These are phyloP conservation scores for Hypoxylon fragiforme DNA, from an alignment of 495 filamentous ascomycete genomes.

Conservation along the genomic window DNA sequence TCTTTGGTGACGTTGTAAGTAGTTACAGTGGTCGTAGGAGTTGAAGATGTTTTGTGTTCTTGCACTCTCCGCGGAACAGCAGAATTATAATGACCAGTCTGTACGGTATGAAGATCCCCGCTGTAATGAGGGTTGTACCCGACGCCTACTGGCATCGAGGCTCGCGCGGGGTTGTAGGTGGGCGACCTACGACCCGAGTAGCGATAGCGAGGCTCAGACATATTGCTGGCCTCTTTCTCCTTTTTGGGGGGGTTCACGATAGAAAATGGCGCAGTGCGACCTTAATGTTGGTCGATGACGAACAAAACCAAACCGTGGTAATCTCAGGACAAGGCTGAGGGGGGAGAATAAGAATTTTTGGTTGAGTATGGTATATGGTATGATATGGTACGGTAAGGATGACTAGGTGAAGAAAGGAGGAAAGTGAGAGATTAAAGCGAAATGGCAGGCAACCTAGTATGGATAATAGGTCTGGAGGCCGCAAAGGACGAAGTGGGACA, in stretches of 20 bases:
- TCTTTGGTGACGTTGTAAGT: constrained; percentile 56
- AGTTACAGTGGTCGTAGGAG: constrained; percentile 43
- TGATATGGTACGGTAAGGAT: too few relatives aligned
- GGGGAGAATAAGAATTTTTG: constrained; percentile 9
- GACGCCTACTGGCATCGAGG: constrained; percentile 48
- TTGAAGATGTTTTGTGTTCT: constrained; percentile 33
- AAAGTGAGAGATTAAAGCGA: constrained; percentile 6
- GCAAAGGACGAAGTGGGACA: constrained; percentile 16
- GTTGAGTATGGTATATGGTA: too few relatives aligned
- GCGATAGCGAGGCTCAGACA: constrained; percentile 49
- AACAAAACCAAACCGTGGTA: constrained; percentile 10
- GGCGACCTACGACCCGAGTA: constrained; percentile 47
- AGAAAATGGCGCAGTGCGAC: constrained; percentile 14
- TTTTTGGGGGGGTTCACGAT: too few relatives aligned
- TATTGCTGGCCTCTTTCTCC: constrained; percentile 18
- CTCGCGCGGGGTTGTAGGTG: constrained; percentile 49
- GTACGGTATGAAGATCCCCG: constrained; percentile 47
- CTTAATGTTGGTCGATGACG: constrained; percentile 1
- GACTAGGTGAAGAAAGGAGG: constrained; percentile 12
- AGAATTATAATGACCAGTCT: constrained; percentile 43
- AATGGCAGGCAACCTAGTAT: constrained; percentile 4
- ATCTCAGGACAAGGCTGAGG: constrained; percentile 16
- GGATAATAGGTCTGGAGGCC: too few relatives aligned
- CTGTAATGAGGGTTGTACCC: constrained; percentile 48
- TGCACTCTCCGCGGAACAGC: constrained; percentile 32